Percentiles rank a stretch among this genome's conserved stretches.
phyloP scores from a whole-genome alignment of 257 asterid genomes.

The Catharanthus roseus region DNA sequence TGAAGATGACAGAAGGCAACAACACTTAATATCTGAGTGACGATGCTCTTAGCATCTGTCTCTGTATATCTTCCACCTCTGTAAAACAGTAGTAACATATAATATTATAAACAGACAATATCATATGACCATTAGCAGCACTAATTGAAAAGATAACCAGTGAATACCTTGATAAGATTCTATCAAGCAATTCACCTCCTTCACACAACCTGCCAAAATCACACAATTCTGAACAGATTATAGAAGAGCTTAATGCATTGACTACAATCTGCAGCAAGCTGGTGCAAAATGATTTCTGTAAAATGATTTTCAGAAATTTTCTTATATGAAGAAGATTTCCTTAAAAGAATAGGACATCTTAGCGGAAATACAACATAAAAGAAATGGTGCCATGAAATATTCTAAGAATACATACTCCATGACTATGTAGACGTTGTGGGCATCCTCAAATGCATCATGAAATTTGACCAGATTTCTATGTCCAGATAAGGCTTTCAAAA shows the following conservation, averaged over 20 bases:
- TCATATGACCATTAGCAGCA: not conserved
- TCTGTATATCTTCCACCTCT: slow-evolving; percentile 87
- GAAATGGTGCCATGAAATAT: not conserved
- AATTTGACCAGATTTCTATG: slow-evolving; percentile 63
- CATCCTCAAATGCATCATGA: slow-evolving; percentile 75
- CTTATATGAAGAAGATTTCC: not conserved
- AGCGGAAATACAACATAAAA: not conserved
- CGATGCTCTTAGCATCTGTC: slow-evolving; percentile 72
- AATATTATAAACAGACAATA: not conserved
- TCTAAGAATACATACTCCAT: slow-evolving; percentile 59
- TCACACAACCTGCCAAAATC: slow-evolving; percentile 65
- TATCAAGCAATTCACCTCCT: slow-evolving; percentile 90
- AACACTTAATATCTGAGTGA: slow-evolving; percentile 67
- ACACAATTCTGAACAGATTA: slow-evolving; percentile 12
- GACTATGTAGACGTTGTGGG: slow-evolving; percentile 63
- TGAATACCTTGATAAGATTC: slow-evolving; percentile 72
- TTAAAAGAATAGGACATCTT: not conserved
- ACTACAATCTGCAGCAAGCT: not conserved
- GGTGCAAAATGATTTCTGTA: not conserved
- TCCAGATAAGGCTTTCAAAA: slow-evolving; percentile 73
- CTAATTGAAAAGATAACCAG: not conserved
- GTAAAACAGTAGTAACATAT: slow-evolving; percentile 12
- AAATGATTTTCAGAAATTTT: not conserved
- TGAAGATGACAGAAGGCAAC: slow-evolving; percentile 86
- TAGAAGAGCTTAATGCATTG: not conserved